phyloP scores from a whole-genome alignment of 2,329 filamentous ascomycete species.

The Aspergillus intermedius region DNA sequence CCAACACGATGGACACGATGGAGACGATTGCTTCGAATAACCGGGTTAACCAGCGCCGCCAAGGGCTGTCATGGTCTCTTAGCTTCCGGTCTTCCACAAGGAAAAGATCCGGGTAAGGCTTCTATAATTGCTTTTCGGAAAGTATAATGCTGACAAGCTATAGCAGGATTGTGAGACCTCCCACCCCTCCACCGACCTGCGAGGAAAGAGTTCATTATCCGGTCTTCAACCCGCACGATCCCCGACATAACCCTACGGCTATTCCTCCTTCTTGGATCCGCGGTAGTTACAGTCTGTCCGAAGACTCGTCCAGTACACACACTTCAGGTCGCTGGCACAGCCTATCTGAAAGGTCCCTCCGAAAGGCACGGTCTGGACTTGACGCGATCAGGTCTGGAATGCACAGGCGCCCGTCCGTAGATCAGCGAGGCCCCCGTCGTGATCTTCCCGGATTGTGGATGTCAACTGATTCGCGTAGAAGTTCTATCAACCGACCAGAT shows the following conservation, averaged over 20 bases:
- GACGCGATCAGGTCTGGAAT: conserved; percentile 23
- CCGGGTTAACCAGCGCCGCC: conserved; percentile 2
- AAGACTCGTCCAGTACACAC: conserved; percentile 7
- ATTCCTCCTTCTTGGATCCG: conserved; percentile 6
- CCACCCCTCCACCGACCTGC: conserved; percentile 17
- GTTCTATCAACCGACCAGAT: conserved; percentile 9
- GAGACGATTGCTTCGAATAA: conserved; percentile 3
- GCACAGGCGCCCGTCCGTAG: conserved; percentile 11
- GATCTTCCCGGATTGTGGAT: conserved; percentile 8
- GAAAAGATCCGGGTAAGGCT: conserved; percentile 19
- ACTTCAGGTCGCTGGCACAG: conserved; percentile 20
- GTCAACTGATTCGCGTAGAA: conserved; percentile 15
- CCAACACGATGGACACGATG: background rate
- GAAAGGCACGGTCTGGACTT: conserved; percentile 27
- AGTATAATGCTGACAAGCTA: background rate
- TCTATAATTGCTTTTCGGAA: background rate
- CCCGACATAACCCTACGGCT: conserved; percentile 28
- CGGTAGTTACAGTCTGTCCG: conserved; percentile 8
- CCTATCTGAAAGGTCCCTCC: conserved; percentile 23
- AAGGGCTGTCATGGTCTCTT: conserved; percentile 15
- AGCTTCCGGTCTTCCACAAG: conserved; percentile 11
- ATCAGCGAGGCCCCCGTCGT: background rate
- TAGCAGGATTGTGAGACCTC: conserved; percentile 6
- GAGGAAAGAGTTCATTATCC: conserved; percentile 31
- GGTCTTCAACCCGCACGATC: conserved; percentile 29